Percentiles rank a stretch among this genome's conserved stretches.
Evolutionary conservation across 805 yeast genomes (phyloP).

Genomic region (Kuraishia floccosa): DNA sequence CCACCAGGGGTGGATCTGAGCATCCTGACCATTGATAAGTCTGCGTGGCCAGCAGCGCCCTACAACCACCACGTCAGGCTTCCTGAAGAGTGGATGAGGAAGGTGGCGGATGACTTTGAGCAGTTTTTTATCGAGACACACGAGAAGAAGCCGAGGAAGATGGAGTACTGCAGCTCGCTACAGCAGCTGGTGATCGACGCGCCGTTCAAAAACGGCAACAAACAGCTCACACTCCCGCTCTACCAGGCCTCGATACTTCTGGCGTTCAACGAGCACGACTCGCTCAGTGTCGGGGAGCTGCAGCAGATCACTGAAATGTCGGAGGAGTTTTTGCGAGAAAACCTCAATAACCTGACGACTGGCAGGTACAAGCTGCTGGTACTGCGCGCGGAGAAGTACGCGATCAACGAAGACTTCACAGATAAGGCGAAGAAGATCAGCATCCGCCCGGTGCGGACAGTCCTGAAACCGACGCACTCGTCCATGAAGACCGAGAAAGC

Average conservation of each 20-base stretch:
- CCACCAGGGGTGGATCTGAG: background rate
- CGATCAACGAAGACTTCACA: slow-evolving; percentile 1
- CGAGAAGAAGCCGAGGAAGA: background rate
- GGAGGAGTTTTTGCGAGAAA: background rate
- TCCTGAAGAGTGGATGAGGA: too few species aligned
- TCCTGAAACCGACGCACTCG: too few species aligned
- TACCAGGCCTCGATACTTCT: slow-evolving; percentile 2
- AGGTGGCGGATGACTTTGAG: background rate
- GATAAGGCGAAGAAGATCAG: slow-evolving; percentile 1
- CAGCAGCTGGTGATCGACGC: slow-evolving; percentile 1
- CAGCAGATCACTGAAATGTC: slow-evolving; percentile 1
- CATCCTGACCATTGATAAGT: background rate
- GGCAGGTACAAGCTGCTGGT: background rate
- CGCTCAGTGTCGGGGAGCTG: slow-evolving; percentile 1
- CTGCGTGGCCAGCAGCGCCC: slow-evolving; percentile 1
- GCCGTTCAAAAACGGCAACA: background rate
- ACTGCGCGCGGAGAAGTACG: background rate
- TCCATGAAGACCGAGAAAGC: too few species aligned
- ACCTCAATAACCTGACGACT: background rate
- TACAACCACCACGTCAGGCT: background rate
- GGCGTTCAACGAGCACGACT: slow-evolving; percentile 1
- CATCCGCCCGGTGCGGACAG: too few species aligned
- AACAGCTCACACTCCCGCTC: background rate
- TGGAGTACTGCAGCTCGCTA: background rate
- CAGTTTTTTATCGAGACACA: background rate